Evolutionary conservation across 768 basidiomycete species (phyloP).

Genomic region (Mycena polygramma): DNA sequence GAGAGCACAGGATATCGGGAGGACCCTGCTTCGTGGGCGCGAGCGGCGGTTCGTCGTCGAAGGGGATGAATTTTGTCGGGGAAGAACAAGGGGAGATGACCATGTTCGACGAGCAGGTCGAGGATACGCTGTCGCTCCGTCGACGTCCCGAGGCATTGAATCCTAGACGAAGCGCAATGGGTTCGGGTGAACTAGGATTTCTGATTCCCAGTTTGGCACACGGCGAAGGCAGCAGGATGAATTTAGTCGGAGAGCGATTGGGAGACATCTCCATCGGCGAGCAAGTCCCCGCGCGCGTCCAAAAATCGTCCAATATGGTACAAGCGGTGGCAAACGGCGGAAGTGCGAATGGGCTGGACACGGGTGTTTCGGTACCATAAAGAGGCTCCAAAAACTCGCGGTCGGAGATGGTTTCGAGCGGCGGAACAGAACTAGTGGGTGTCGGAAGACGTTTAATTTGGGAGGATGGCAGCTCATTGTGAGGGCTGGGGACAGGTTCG

Average conservation of each 20-base stretch:
- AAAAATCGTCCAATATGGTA: not conserved
- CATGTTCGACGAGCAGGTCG: conserved; percentile 24
- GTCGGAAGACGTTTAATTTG: not conserved
- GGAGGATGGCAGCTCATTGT: not conserved
- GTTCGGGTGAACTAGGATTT: not conserved
- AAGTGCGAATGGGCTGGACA: conserved; percentile 9
- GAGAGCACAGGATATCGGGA: not conserved
- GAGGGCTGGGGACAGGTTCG: not conserved
- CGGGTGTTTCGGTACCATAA: not conserved
- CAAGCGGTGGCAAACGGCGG: conserved; percentile 11
- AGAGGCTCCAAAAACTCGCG: conserved; percentile 23
- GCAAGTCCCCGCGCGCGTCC: conserved; percentile 9
- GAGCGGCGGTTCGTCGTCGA: not conserved
- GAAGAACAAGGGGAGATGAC: conserved; percentile 22
- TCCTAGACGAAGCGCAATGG: not conserved
- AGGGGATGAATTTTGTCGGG: conserved; percentile 21
- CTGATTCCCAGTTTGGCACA: not conserved
- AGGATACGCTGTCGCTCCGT: conserved; percentile 16
- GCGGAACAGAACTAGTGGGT: not conserved
- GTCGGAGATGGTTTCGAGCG: not conserved
- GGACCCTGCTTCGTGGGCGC: not conserved
- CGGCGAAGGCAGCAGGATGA: not conserved
- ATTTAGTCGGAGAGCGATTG: conserved; percentile 17
- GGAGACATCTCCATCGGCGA: conserved; percentile 27
- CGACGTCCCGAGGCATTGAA: not conserved